Evolutionary conservation across 768 basidiomycete species (phyloP), one percentile per base, ranked within the genome.

Genomic region (Candolleomyces aberdarensis): DNA sequence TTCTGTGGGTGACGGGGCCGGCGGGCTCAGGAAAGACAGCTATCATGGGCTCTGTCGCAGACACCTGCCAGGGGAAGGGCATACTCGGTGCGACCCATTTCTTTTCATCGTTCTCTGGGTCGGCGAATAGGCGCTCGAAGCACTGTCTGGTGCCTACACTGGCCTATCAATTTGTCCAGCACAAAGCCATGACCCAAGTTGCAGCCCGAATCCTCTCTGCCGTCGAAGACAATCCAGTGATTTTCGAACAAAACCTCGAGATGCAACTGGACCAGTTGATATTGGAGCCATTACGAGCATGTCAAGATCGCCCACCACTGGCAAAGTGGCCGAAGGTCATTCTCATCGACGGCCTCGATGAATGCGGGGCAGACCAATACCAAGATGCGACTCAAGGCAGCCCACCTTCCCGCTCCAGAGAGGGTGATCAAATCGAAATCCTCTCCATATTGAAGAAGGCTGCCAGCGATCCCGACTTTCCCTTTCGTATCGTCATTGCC

Each of bases 21-120:
- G 55, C 61, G 2, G 61, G 62, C 14, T 32, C 57, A 14, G 62
- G 62, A 1, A 62, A 59, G 29, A 58, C 62, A 0, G 58, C 57
- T n/a, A 58, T 62, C 14, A 47, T 48, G 39, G 52, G 54, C n/a
- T 50, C 52, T 3, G 29, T 62, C 17, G 57, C 62, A 3, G 58
- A 62, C 14, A 44, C 31, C 11, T 54, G 50, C 26, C 32, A 54
- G 22, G 46, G n/a, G 39, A 39, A 54, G 26, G 50, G 46, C n/a
- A 39, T 19, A 0, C 53, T 62, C 5, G 41, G 46, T 6, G 62
- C 51, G 4, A 55, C 52, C 43, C 59, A 54, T 31, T 59, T 62
- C 52, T 62, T 62, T 31, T 62, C 51, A 1, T 26, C 51, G 51
- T 52, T 32, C 31, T 52, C 51, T 1, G 51, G 8, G 11, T 52